Evolutionary conservation across 2,329 filamentous ascomycete species (phyloP).

Genomic region (Diaporthe citri): DNA sequence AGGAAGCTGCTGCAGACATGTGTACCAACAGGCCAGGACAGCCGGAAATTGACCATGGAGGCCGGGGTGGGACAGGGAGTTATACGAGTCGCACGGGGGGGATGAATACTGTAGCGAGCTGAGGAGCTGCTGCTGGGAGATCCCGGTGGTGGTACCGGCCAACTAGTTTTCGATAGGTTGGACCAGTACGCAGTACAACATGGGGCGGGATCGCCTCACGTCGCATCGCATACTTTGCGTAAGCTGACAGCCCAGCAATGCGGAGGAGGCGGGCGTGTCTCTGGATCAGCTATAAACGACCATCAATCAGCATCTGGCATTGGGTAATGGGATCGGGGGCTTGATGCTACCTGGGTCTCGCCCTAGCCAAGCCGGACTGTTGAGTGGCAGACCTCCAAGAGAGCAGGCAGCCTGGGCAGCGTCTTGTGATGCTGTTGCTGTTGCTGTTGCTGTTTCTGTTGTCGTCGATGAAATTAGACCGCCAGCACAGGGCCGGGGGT

Average conservation of each 20-base stretch:
- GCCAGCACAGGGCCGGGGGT: not conserved
- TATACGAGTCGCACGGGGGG: not conserved
- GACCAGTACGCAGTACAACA: not conserved
- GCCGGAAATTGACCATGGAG: slow-evolving; percentile 21
- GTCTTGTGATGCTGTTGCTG: not conserved
- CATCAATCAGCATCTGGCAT: not conserved
- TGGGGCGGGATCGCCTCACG: not conserved
- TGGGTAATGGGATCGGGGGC: not conserved
- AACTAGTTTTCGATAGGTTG: not conserved
- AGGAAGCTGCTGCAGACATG: slow-evolving; percentile 26
- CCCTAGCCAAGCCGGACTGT: not conserved
- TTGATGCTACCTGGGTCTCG: not conserved
- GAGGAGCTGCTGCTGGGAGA: not conserved
- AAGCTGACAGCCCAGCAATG: slow-evolving; percentile 1
- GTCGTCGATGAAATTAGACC: slow-evolving; percentile 7
- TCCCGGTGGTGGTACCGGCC: too few species aligned
- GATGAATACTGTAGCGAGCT: not conserved
- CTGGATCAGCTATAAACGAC: not conserved
- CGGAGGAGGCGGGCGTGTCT: not conserved
- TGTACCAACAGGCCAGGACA: slow-evolving; percentile 24
- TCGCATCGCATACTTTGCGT: not conserved
- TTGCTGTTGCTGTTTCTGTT: not conserved
- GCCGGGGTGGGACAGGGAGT: not conserved
- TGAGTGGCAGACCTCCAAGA: not conserved
- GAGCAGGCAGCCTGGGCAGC: not conserved